These are phyloP conservation scores for Skeletonema tropicum DNA, from an alignment of 108 stramenopile genomes.

Conservation along the genomic window DNA sequence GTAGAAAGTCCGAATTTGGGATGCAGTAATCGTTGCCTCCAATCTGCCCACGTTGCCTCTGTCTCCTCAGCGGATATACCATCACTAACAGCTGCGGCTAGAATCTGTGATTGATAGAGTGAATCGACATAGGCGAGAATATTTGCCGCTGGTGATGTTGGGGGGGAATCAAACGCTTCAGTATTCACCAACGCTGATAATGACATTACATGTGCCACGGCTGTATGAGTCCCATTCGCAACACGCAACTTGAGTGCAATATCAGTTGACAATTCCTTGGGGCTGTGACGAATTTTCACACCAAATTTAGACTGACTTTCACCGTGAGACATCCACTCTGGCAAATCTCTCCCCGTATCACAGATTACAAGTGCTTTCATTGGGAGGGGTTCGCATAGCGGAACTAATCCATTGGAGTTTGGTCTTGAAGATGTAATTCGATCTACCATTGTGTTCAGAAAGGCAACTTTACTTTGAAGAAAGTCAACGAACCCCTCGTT, in stretches of 20 bases:
- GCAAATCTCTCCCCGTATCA: slow-evolving; percentile 57
- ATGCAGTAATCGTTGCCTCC: slow-evolving; percentile 80
- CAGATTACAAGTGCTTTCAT: slow-evolving; percentile 85
- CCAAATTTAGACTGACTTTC: slow-evolving; percentile 32
- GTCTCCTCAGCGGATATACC: slow-evolving; percentile 50
- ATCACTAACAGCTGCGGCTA: slow-evolving; percentile 37
- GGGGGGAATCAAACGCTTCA: slow-evolving; percentile 23
- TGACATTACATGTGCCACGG: slow-evolving; percentile 84
- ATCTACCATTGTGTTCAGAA: slow-evolving; percentile 92
- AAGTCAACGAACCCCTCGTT: slow-evolving; percentile 41
- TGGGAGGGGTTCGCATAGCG: slow-evolving; percentile 80
- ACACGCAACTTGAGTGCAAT: slow-evolving; percentile 86
- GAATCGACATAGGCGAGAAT: slow-evolving; percentile 73
- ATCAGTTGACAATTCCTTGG: slow-evolving; percentile 65
- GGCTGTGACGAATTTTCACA: slow-evolving; percentile 45
- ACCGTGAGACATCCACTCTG: slow-evolving; percentile 37
- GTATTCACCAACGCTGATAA: slow-evolving; percentile 58
- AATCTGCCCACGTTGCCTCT: slow-evolving; percentile 69
- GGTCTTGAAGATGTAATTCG: slow-evolving; percentile 82
- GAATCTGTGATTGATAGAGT: slow-evolving; percentile 77
- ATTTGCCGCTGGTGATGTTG: slow-evolving; percentile 6
- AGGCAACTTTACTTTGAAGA: slow-evolving; percentile 60
- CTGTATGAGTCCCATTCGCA: slow-evolving; percentile 93
- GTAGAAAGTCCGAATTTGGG: slow-evolving; percentile 86
- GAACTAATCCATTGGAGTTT: slow-evolving; percentile 62